Conservation (phyloP, 1,284 basidiomycete species). For the Cryptococcus wingfieldii region DNA sequence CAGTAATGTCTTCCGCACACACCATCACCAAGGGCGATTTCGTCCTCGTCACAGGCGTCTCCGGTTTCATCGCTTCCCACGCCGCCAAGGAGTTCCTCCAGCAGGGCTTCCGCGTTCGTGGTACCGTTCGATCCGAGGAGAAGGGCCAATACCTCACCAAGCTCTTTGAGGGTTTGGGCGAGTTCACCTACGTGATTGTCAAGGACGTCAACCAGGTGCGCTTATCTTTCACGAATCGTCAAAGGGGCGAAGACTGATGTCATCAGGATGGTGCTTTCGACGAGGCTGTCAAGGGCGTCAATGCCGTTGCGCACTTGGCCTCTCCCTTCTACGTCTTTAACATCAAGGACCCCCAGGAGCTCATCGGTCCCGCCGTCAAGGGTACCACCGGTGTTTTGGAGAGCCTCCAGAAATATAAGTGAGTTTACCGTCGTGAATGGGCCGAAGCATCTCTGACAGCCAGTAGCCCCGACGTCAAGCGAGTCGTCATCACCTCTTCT, state of each 20-base stretch:
- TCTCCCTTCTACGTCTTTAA: conserved; percentile 36
- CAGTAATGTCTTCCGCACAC: conserved; percentile 7
- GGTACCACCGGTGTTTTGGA: conserved; percentile 60
- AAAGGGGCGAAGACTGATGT: not conserved
- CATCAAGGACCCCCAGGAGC: conserved; percentile 49
- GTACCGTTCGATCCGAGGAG: conserved; percentile 55
- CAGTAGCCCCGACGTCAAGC: conserved; percentile 53
- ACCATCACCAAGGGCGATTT: conserved; percentile 18
- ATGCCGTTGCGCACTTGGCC: conserved; percentile 52
- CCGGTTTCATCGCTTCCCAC: conserved; percentile 29
- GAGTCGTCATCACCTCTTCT: conserved; percentile 66
- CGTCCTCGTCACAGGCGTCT: conserved; percentile 27
- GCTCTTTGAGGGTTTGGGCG: conserved; percentile 49
- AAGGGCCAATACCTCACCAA: conserved; percentile 55
- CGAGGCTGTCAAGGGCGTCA: conserved; percentile 61
- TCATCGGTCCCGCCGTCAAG: conserved; percentile 62
- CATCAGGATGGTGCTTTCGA: conserved; percentile 61
- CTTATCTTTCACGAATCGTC: not conserved
- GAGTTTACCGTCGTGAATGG: conserved; percentile 12
- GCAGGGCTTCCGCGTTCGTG: conserved; percentile 52
- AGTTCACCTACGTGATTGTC: conserved; percentile 55
- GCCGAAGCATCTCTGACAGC: not conserved
- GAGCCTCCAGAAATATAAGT: conserved; percentile 57
- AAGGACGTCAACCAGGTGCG: conserved; percentile 56
- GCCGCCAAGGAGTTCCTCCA: conserved; percentile 26